Evolutionary conservation across 1,139 yeast genomes (phyloP).

Genomic region (Suhomyces chickasaworum): DNA sequence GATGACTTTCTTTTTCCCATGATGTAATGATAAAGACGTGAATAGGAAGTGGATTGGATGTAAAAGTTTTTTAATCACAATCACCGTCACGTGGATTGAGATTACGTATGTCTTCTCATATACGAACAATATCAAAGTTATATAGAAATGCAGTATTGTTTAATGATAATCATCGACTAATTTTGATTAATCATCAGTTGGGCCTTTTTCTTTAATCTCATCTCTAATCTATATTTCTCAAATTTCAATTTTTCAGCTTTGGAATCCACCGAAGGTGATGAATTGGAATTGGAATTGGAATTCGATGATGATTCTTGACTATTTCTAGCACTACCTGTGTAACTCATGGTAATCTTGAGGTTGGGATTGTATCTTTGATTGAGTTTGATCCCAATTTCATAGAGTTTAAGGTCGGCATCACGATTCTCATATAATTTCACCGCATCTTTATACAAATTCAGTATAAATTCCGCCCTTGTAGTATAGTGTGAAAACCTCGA

Average conservation of each 20-base stretch:
- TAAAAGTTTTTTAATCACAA: conserved; percentile 1
- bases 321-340: conserved; percentile 24
- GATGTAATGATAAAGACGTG: conserved; percentile 1
- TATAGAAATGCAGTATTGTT: too few relatives aligned
- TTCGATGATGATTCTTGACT: conserved; percentile 19
- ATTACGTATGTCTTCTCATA: too few relatives aligned
- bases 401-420: conserved; percentile 42
- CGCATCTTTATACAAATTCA: conserved; percentile 34
- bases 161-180: too few relatives aligned
- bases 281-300: conserved; percentile 14
- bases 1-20: conserved; percentile 94
- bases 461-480: conserved; percentile 23
- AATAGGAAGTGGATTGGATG: background rate
- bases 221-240: conserved; percentile 45
- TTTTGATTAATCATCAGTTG: conserved; percentile 34
- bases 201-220: conserved; percentile 48
- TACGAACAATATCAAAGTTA: too few relatives aligned
- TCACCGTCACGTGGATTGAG: too few relatives aligned
- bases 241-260: conserved; percentile 42
- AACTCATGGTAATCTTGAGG: conserved; percentile 37
- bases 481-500: conserved; percentile 18
- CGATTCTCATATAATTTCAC: conserved; percentile 30
- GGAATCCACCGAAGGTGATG: conserved; percentile 19
- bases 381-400: conserved; percentile 42
- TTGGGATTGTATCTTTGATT: conserved; percentile 41